These are phyloP conservation scores for Castanospermum australe DNA, from an alignment of 306 rosid genomes.

Conservation along the genomic window DNA sequence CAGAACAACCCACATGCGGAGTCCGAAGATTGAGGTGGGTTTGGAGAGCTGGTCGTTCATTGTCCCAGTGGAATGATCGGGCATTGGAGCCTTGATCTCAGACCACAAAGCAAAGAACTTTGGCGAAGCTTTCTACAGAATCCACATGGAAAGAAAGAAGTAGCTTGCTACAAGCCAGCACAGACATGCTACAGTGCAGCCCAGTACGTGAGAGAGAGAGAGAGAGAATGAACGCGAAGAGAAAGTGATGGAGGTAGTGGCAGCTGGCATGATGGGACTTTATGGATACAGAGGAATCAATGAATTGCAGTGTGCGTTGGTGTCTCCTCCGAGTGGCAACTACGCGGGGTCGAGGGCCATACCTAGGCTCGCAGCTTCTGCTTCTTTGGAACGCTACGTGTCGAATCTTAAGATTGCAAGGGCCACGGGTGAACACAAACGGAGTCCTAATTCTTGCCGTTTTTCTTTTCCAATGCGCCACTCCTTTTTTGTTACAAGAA, in stretches of 20 bases:
- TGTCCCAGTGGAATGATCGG: constrained; percentile 33
- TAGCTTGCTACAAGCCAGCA: neutral
- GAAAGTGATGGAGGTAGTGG: constrained; percentile 28
- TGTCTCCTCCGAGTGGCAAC: neutral
- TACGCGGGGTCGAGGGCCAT: neutral
- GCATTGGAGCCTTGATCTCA: constrained; percentile 22
- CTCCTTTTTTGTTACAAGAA: no score
- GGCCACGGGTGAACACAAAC: neutral
- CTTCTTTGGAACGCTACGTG: neutral
- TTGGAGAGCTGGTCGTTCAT: constrained; percentile 77
- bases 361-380: neutral
- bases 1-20: constrained; percentile 66
- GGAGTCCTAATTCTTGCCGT: neutral
- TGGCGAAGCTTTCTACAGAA: neutral
- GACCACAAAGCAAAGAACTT: neutral
- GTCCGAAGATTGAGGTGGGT: constrained; percentile 78
- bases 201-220: neutral
- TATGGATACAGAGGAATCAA: neutral
- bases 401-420: neutral
- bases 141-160: neutral
- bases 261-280: constrained; percentile 59
- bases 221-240: neutral
- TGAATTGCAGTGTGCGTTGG: neutral
- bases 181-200: neutral
- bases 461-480: neutral